Evolutionary conservation across 495 filamentous ascomycete genomes (phyloP).

Genomic region (Penicillium bovifimosum): DNA sequence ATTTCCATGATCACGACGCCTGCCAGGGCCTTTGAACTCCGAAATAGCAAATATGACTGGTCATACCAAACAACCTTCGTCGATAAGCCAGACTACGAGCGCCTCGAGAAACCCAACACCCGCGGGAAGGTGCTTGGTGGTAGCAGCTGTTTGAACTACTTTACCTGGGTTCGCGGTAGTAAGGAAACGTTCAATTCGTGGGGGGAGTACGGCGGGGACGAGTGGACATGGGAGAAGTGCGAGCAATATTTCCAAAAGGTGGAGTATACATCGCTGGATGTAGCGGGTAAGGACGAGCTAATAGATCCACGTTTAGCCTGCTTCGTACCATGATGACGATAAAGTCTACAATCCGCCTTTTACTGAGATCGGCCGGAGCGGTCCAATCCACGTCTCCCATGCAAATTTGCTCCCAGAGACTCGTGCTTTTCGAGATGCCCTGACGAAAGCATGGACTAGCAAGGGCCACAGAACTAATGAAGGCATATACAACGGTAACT

Average conservation of each 20-base stretch:
- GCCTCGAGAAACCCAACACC: slow-evolving; percentile 57
- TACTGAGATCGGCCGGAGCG: slow-evolving; percentile 42
- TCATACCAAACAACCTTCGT: slow-evolving; percentile 60
- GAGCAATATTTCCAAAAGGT: slow-evolving; percentile 39
- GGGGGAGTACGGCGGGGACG: slow-evolving; percentile 48
- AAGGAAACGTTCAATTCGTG: slow-evolving; percentile 54
- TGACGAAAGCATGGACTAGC: slow-evolving; percentile 50
- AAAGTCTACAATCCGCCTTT: slow-evolving; percentile 33
- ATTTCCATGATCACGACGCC: slow-evolving; percentile 43
- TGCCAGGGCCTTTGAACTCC: slow-evolving; percentile 36
- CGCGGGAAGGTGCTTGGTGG: slow-evolving; percentile 52
- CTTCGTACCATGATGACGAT: slow-evolving; percentile 52
- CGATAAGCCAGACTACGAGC: slow-evolving; percentile 54
- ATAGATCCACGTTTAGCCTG: background rate
- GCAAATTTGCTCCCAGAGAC: slow-evolving; percentile 47
- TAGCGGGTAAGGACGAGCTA: too few species aligned
- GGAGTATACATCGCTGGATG: too few species aligned
- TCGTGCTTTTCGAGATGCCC: slow-evolving; percentile 42
- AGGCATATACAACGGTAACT: slow-evolving; percentile 53
- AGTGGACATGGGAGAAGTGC: slow-evolving; percentile 52
- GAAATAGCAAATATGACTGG: slow-evolving; percentile 53
- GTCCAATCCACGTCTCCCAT: slow-evolving; percentile 52
- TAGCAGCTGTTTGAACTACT: slow-evolving; percentile 48
- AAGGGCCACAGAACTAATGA: slow-evolving; percentile 48
- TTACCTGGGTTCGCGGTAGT: slow-evolving; percentile 53